Conservation (phyloP, 257 asterid species). For the Solanum gandarillasii region DNA sequence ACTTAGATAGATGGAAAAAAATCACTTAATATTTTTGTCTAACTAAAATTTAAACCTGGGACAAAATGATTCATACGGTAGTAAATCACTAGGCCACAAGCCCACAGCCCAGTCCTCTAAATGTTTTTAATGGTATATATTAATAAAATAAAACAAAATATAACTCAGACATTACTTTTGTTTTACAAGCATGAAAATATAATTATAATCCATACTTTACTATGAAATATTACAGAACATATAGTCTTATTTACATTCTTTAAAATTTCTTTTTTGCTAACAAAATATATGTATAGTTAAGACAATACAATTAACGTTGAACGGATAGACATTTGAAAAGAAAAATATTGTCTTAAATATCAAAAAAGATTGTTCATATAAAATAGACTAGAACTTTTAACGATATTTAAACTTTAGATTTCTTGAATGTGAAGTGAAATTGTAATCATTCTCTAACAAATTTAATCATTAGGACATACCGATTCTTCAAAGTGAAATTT, state of each 20-base stretch:
- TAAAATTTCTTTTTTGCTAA: neutral
- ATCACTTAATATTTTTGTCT: no score
- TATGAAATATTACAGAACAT: neutral
- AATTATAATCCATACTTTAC: no score
- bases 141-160: no score
- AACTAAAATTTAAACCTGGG: no score
- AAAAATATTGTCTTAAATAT: neutral
- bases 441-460: neutral
- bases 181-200: no score
- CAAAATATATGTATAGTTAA: neutral
- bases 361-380: neutral
- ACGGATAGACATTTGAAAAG: neutral
- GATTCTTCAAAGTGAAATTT: no score
- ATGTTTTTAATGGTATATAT: neutral
- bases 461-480: no score
- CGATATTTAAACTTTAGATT: neutral
- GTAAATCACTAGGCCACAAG: no score
- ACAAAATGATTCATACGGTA: no score
- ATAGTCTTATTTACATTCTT: neutral
- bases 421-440: neutral
- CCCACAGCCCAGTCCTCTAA: neutral
- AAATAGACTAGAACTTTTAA: neutral
- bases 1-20: no score
- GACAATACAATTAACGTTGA: neutral
- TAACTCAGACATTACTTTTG: no score